Evolutionary conservation across 1,284 basidiomycete genomes (phyloP), one percentile per base, ranked within the genome.

Genomic region (Leccinum solheimii): DNA sequence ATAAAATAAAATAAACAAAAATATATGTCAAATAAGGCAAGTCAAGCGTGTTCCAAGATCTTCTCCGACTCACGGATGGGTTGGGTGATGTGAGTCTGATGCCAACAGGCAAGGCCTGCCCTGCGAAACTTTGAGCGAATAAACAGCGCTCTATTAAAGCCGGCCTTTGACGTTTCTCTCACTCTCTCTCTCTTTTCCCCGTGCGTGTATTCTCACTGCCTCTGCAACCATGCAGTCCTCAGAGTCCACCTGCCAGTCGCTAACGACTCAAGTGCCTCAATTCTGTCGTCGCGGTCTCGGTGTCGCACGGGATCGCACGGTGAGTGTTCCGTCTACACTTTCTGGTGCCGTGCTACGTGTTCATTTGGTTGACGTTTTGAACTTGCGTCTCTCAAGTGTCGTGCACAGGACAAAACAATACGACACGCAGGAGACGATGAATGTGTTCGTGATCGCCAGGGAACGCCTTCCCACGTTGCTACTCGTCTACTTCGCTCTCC

Each of bases 31-130:
- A 43, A 43, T 19, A 43, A 43, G 40, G 40, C 40, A 43, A 19
- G n/a, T 43, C 40, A 43, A 10, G 9, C n/a, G 38, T 6, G n/a
- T 43, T 19, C 40, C 34, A 36, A 40, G 38, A 40, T 40, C 38
- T 40, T 40, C 38, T 43, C 40, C 40, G 40, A 43, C 40, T 43
- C 40, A 43, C 40, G 40, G 40, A 43, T 43, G 40, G 8, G 49
- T 60, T 51, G 57, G 66, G 66, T 67, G 58, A 52, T 36, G 63
- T 60, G 57, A 48, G 38, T 55, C 26, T 38, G 55, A 55, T 53
- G 43, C 34, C 48, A 23, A 14, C 30, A 30, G 27, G 36, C 43
- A 13, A 55, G 27, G 11, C 40, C n/a, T 10, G 26, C 43, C 60
- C 62, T 67, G 68, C 50, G 63, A 61, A 60, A 48, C 27, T 27